phyloP scores from a whole-genome alignment of 371 early-diverging fungal genomes.

The Apophysomyces ossiformis region DNA sequence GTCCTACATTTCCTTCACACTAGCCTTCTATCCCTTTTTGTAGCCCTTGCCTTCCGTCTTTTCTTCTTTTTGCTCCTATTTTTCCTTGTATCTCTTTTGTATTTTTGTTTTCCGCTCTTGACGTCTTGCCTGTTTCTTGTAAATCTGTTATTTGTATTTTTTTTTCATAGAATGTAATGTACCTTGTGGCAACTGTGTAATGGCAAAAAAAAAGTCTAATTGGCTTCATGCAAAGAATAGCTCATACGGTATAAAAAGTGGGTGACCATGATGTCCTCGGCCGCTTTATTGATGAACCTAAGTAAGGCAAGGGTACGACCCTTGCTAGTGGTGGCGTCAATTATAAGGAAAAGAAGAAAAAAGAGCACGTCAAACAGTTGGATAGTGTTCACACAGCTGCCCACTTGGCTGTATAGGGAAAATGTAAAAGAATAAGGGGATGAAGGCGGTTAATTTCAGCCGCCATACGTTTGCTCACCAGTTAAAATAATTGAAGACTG shows the following conservation, averaged over 20 bases:
- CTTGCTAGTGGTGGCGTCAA: not conserved
- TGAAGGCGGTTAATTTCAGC: no score
- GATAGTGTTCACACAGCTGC: not conserved
- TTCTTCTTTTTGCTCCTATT: not conserved
- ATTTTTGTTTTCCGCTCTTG: not conserved
- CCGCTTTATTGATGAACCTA: not conserved
- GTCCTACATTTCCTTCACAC: not conserved
- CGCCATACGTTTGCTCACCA: no score
- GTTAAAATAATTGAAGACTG: no score
- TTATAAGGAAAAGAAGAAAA: not conserved
- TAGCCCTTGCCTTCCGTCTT: not conserved
- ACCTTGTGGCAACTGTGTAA: not conserved
- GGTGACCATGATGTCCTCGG: not conserved
- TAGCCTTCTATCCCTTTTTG: no score
- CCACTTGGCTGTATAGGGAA: not conserved
- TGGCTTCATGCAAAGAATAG: not conserved
- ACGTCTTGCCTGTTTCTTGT: not conserved
- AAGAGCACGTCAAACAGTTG: no score
- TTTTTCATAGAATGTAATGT: conserved; percentile 6
- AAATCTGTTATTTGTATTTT: not conserved
- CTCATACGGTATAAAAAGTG: not conserved
- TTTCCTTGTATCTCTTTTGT: not conserved
- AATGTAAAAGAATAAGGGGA: no score
- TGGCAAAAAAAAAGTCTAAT: not conserved
- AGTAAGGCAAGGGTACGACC: not conserved